Evolutionary conservation across 192 early-diverging fungal species (phyloP).

Genomic region (Podila epicladia): DNA sequence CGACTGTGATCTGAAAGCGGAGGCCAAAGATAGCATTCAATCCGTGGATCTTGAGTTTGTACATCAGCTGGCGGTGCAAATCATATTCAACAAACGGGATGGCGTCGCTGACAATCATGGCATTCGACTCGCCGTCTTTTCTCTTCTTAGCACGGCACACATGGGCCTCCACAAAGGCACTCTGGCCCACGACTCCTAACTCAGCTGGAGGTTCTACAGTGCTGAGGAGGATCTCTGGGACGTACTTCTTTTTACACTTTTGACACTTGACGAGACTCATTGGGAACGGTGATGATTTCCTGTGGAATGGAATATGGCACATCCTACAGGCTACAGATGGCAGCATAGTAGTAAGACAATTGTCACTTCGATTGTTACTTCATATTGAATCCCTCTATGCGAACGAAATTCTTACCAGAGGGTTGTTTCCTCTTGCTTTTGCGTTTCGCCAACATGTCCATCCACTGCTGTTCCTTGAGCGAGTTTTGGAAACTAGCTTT

Average conservation of each 20-base stretch:
- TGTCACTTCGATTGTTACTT: background rate
- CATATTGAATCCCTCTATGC: background rate
- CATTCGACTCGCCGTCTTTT: constrained; percentile 72
- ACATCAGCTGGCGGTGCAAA: constrained; percentile 81
- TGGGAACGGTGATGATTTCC: constrained; percentile 72
- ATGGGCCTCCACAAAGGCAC: constrained; percentile 78
- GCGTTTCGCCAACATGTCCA: constrained; percentile 46
- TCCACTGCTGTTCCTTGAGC: constrained; percentile 46
- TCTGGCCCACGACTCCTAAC: constrained; percentile 71
- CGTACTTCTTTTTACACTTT: constrained; percentile 75
- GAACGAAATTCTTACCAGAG: constrained; percentile 17
- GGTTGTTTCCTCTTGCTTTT: constrained; percentile 46
- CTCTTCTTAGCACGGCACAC: constrained; percentile 62
- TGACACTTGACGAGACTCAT: constrained; percentile 75
- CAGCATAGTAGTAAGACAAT: background rate
- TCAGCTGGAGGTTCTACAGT: constrained; percentile 81
- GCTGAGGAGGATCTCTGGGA: constrained; percentile 77
- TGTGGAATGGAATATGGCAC: constrained; percentile 75
- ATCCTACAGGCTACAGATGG: constrained; percentile 53
- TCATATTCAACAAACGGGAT: constrained; percentile 89
- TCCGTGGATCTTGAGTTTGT: constrained; percentile 80
- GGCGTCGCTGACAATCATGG: constrained; percentile 75
- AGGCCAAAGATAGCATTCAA: constrained; percentile 82
- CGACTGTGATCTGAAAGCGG: constrained; percentile 60
- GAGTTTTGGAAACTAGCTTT: constrained; percentile 47